These are phyloP conservation scores for Yamadazyma jaroonii DNA, from an alignment of 1,139 yeast genomes.

Conservation along the genomic window DNA sequence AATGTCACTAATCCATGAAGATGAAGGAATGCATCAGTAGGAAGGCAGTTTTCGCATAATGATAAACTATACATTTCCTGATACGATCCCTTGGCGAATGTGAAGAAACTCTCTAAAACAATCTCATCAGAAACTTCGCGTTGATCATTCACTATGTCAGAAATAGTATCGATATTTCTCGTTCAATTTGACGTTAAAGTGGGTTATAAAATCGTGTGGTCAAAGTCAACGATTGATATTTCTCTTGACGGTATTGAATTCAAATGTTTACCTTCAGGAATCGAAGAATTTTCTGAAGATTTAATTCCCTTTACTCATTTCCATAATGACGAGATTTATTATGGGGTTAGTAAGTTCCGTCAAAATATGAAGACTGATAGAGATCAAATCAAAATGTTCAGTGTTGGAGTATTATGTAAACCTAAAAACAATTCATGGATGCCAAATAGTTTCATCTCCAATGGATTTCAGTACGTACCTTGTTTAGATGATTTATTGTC, in stretches of 20 bases:
- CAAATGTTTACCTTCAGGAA: slow-evolving; percentile 77
- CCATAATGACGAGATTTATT: slow-evolving; percentile 25
- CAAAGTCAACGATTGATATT: slow-evolving; percentile 24
- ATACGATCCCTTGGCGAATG: too few species aligned
- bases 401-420: slow-evolving; percentile 62
- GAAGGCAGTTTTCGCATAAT: too few species aligned
- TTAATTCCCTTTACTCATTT: slow-evolving; percentile 34
- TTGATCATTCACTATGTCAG: slow-evolving; percentile 16
- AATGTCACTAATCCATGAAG: too few species aligned
- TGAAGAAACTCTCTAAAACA: too few species aligned
- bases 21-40: too few species aligned
- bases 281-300: slow-evolving; percentile 62
- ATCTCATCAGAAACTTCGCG: background rate
- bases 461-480: slow-evolving; percentile 58
- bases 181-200: slow-evolving; percentile 60
- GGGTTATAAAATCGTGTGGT: slow-evolving; percentile 65
- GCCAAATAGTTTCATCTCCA: slow-evolving; percentile 48
- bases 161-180: slow-evolving; percentile 50
- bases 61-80: too few species aligned
- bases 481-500: slow-evolving; percentile 43
- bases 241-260: slow-evolving; percentile 54
- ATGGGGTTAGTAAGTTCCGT: slow-evolving; percentile 37
- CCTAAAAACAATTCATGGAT: slow-evolving; percentile 39
- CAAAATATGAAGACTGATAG: slow-evolving; percentile 37
- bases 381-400: slow-evolving; percentile 57